Conservation (phyloP, 495 filamentous ascomycete genomes). For the Parmelia sp. region DNA sequence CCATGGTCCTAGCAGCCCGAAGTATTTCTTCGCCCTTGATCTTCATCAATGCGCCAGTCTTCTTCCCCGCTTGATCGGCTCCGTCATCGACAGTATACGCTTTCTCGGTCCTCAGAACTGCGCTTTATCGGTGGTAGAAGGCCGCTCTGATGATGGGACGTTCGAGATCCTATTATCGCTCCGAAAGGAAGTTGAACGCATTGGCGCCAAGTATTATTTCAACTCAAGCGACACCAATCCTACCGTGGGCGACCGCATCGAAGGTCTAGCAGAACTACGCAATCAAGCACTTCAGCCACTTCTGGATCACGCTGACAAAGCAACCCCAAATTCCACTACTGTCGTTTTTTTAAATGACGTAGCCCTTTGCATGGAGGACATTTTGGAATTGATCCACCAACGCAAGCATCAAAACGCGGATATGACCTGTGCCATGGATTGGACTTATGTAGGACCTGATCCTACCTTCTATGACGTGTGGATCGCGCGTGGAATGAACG, state of each 20-base stretch:
- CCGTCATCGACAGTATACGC: conserved; percentile 41
- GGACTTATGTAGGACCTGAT: conserved; percentile 36
- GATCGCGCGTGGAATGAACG: conserved; percentile 44
- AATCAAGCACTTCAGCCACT: conserved; percentile 42
- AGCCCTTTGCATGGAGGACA: conserved; percentile 43
- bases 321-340: conserved; percentile 29
- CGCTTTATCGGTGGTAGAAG: conserved; percentile 45
- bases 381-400: conserved; percentile 47
- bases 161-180: conserved; percentile 40
- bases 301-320: conserved; percentile 12
- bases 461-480: conserved; percentile 49
- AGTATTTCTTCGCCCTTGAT: conserved; percentile 47
- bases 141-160: conserved; percentile 46
- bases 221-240: conserved; percentile 36
- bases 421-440: conserved; percentile 52
- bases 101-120: conserved; percentile 44
- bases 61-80: conserved; percentile 45
- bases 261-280: conserved; percentile 39
- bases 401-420: conserved; percentile 39
- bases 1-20: not conserved
- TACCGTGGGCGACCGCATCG: conserved; percentile 30
- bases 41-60: conserved; percentile 37
- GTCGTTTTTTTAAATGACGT: conserved; percentile 50
- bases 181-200: conserved; percentile 29
- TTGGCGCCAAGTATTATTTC: conserved; percentile 36